Conservation (phyloP, 495 filamentous ascomycete species). For the Evernia prunastri region DNA sequence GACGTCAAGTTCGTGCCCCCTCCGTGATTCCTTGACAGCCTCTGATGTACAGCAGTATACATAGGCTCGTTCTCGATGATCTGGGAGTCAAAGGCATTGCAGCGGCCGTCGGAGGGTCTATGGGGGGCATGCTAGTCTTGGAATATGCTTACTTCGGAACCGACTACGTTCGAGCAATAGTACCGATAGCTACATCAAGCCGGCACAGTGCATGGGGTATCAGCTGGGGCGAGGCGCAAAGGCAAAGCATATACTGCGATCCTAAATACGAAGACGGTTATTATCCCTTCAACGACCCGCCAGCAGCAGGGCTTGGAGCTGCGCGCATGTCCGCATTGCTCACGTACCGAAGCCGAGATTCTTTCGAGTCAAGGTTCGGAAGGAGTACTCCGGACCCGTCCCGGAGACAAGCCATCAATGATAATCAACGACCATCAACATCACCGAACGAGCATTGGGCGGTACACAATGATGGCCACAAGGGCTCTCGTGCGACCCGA, state of each 20-base stretch:
- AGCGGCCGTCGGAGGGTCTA: conserved; percentile 89
- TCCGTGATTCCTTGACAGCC: conserved; percentile 1
- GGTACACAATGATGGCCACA: conserved; percentile 94
- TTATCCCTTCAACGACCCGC: conserved; percentile 77
- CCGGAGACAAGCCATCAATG: conserved; percentile 70
- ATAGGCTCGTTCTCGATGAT: conserved; percentile 85
- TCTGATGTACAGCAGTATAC: conserved; percentile 53
- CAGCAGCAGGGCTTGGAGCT: conserved; percentile 77
- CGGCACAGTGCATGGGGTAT: conserved; percentile 98
- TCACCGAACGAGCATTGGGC: conserved; percentile 80
- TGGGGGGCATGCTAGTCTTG: conserved; percentile 94
- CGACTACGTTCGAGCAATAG: conserved; percentile 84
- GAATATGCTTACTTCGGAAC: conserved; percentile 96
- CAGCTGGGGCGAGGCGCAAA: conserved; percentile 95
- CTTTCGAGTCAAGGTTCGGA: conserved; percentile 92
- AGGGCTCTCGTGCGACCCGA: conserved; percentile 40
- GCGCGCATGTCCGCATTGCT: conserved; percentile 94
- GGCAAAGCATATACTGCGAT: conserved; percentile 96
- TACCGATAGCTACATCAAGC: conserved; percentile 91
- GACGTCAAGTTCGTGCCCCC: conserved; percentile 70
- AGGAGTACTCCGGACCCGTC: conserved; percentile 84
- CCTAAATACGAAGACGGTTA: conserved; percentile 98
- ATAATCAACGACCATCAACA: conserved; percentile 52
- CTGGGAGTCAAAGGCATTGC: conserved; percentile 82
- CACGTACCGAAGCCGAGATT: conserved; percentile 93